Evolutionary conservation across 208 protist species (phyloP), one percentile per base, ranked within the genome.

Genomic region (Wallacemonas sp.): DNA sequence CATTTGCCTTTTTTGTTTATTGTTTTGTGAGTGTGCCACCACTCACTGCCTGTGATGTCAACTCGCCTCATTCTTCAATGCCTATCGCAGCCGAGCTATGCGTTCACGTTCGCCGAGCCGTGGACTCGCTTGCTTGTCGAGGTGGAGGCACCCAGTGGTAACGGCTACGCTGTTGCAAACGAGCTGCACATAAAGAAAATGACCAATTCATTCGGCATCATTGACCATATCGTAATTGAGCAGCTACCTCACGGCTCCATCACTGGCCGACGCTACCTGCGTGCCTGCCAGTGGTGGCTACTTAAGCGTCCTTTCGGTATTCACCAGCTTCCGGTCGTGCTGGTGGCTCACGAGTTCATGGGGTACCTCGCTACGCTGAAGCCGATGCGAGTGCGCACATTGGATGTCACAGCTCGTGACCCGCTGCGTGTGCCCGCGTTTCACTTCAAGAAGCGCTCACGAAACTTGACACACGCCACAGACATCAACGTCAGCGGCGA

Each of bases 261-360:
- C 12, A 57, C 50, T 5, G 50, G 17, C n/a, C 15, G 24, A 32
- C 32, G 50, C 3, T 57, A 57, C 21, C 17, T 57, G 17, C 50
- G 50, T 57, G 50, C 22, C 12, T 57, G 29, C 38, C 10, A 15
- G 13, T 57, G 50, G 50, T 57, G 50, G 50, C 50, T 57, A 13
- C 8, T 17, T 12, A 33, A n/a, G 50, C 50, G 50, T 4, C 50
- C 50, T 17, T 57, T 57, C 22, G 50, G 50, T 9, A 26, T 57
- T 4, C 50, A 19, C 30, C 50, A 37, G 26, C 36, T 57, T 0
- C 29, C 29, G n/a, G 50, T 57, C 30, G 38, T 32, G 26, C 24
- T 57, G 4, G 24, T 57, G 15, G 50, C 50, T 6, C 26, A 57
- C 30, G 30, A 57, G n/a, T 57, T 41, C 24, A 32, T 26, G 30